Conservation (phyloP, 352 stramenopile genomes). For the Aphanomyces invadans region DNA sequence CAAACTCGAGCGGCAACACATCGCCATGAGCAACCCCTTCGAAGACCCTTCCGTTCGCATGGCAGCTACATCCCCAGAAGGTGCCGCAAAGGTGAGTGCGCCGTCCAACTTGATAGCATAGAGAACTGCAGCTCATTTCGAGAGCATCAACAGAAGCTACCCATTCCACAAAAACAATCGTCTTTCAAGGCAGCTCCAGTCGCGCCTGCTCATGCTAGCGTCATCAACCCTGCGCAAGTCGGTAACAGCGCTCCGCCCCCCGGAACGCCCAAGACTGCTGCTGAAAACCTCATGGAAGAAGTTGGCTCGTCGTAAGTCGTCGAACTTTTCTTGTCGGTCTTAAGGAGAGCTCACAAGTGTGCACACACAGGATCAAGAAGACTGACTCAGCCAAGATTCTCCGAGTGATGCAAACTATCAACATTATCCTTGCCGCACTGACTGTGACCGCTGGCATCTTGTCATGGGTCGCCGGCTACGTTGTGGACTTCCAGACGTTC, state of each 20-base stretch:
- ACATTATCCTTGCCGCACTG: conserved; percentile 61
- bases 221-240: not conserved
- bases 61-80: not conserved
- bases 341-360: conserved; percentile 5
- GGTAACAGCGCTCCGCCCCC: not conserved
- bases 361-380: conserved; percentile 50
- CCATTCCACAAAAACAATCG: not conserved
- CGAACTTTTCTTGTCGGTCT: not conserved
- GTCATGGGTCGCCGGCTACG: conserved; percentile 72
- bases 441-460: conserved; percentile 64
- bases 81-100: not conserved
- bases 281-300: conserved; percentile 75
- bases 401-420: conserved; percentile 66
- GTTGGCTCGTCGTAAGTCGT: conserved; percentile 48
- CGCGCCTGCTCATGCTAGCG: not conserved
- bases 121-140: not conserved
- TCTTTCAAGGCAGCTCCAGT: not conserved
- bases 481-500: conserved; percentile 68
- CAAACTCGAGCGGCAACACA: conserved; percentile 1
- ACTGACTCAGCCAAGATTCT: conserved; percentile 78
- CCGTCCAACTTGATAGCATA: not conserved
- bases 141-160: not conserved
- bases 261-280: not conserved
- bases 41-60: conserved; percentile 18
- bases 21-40: conserved; percentile 23